Base-by-base conservation (phyloP, 2,329 filamentous ascomycete species). In the Aspergillus arachidicola region DNA sequence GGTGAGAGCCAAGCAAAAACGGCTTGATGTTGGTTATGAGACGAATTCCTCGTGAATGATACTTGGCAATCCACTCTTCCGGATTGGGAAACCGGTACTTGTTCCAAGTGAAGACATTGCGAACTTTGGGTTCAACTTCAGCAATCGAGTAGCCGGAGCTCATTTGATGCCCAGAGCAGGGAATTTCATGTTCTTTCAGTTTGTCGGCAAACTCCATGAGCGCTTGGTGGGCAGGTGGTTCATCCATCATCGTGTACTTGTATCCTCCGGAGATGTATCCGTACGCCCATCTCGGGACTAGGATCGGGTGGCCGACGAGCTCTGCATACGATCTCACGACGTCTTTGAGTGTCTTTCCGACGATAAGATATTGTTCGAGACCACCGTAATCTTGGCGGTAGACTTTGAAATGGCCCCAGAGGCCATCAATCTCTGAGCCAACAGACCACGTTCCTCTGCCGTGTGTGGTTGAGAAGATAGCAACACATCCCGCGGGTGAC, bases 401-500 rank as follows among this genome's bases (percentile, higher is more conserved):
- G 23, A 91, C 88, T 73, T 92, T 92, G 83, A 87, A 92, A 62
- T 85, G 85, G 0, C 90, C 90, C 89, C 89, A 92, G 78, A 92
- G 85, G 32, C 90, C 89, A 71, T 93, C 90, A 76, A 92, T 89
- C 74, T 92, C 90, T 1, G 87, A 86, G 2, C 90, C 90, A 9
- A 92, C 81, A 10, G 85, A 86, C 80, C 88, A 92, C 19, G 83
- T 84, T 0, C 88, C 89, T 58, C 89, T 80, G 0, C 84, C 81
- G 70, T 92, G 87, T 2, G 85, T 86, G 0, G 88, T 89, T 0
- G 89, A 91, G 73, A 92, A 91, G 21, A 89, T 83, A 0, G 84
- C 90, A 0, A 92, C 83, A 57, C 86, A 89, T 0, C 89, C 89
- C 3, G 84, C 71, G 0, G 87, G 85, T 0, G 86, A 89, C 0